Evolutionary conservation across 805 yeast genomes (phyloP), one percentile per base, ranked within the genome.

Genomic region (Pichia exigua): DNA sequence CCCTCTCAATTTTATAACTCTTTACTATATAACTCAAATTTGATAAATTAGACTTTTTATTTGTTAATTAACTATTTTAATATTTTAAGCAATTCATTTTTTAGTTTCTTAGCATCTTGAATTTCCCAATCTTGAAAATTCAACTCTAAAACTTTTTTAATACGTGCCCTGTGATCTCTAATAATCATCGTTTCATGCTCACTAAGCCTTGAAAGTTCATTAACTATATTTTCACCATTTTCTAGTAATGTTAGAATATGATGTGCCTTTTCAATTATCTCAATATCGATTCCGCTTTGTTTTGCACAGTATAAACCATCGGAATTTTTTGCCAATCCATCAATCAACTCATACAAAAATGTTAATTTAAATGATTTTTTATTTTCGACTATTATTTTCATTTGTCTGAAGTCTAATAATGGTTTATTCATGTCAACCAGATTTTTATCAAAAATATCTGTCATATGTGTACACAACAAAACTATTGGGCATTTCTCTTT

Each of bases 381-480:
- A 8, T 53, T 50, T 17, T 42, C 15, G 9, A 50, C 27, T 35
- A 41, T 26, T 17, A 45, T 42, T 27, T 66, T 67, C 57, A 64
- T 67, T 52, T 67, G 70, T n/a, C 55, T 58, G 2, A 70, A 57
- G 1, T 62, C 63, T 0, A 54, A 48, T n/a, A 35, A 35, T 1
- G 30, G 15, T 5, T 46, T 13, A 5, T 46, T 35, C 12, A 55
- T 46, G 0, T 50, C 49, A 0, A 63, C 41, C 4, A 71, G 43
- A 1, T 62, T 57, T 0, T 59, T 52, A 15, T 61, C 57, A 43
- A 74, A 72, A 7, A 75, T 54, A 47, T 72, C 78, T 57, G 69
- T 73, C 52, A 71, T 73, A 61, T 76, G 79, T 0, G 79, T 74
- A 8, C 75, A 69, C 1, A 71, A 60, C 1, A 75, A 43, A 0